Evolutionary conservation across 1,284 basidiomycete genomes (phyloP), one percentile per base, ranked within the genome.

Genomic region (Apiotrichum veenhuisii): DNA sequence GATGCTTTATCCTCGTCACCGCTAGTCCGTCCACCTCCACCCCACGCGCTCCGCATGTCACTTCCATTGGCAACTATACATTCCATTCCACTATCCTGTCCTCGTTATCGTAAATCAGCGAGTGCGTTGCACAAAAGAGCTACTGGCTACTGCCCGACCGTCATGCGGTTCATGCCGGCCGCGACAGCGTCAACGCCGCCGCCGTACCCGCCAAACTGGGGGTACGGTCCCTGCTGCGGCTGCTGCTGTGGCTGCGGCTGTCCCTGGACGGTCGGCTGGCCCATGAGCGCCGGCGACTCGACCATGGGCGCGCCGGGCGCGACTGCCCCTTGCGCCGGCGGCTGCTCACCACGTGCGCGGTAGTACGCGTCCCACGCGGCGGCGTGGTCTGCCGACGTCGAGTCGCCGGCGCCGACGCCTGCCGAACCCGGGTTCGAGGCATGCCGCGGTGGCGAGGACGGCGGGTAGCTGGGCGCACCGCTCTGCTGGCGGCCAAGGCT

Each of bases 311-410:
- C 23, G 14, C 38, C 57, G 42, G 11, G 25, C 34, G 27, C n/a
- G 38, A 8, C n/a, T 20, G 40, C 18, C 40, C 3, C 53, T 54
- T 33, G 56, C 34, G 22, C 26, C 46, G 38, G 62, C 49, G 30
- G 59, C 26, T 43, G 47, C 25, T 36, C 40, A 11, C 52, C 59
- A 15, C 59, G 64, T 38, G 67, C 64, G 30, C 70, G 65, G 62
- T 77, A 77, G 55, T 75, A 77, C 14, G 72, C 73, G 33, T 73
- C 71, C 77, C 77, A 78, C 9, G 73, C 73, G 5, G 73, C 72
- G 22, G 64, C 63, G 46, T 73, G 64, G 36, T 70, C 65, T 15
- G 65, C 64, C 23, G 72, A 64, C 23, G 64, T 57, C 50, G 69
- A 65, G n/a, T 51, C 59, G 9, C 62, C 70, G 0, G 71, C 64